Evolutionary conservation across 192 early-diverging fungal species (phyloP), one percentile per base, ranked within the genome.

Genomic region (Coemansia sp.): DNA sequence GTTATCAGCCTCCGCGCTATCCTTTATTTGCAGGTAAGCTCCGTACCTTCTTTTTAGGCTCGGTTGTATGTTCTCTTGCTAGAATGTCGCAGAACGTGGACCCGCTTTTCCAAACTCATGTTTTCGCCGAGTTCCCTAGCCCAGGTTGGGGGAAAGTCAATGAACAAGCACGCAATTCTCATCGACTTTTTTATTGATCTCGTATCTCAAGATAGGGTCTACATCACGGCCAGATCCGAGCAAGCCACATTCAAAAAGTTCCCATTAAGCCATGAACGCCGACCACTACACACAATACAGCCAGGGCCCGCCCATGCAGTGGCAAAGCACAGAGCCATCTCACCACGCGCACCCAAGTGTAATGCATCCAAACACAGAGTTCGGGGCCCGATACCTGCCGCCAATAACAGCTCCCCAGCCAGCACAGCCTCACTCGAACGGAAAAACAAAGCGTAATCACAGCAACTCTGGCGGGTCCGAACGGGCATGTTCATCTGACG

Each of bases 401-500:
- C 50, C 49, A 13, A 23, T 3, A 19, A 19, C 8, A n/a, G 48
- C 50, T 29, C 43, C 39, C 10, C 43, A 7, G 38, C 50, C 14
- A 8, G 18, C 47, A 41, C 50, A 35, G 50, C 23, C 35, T 11
- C 57, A 47, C 8, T 16, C 16, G 53, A 38, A 8, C 57, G 29
- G 38, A 14, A 48, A 45, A 61, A 5, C 47, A 35, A 61, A 69
- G 45, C 52, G 54, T 11, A 38, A 57, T 1, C 59, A n/a, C 0
- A 29, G 38, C 20, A 39, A 50, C 3, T 50, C 64, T 13, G 64
- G 35, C 3, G 65, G 61, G 4, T 51, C 54, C 3, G 61, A 62
- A 22, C 52, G 54, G 10, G 61, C 61, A 51, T 62, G 61, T 38
- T 62, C 61, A 4, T 62, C 61, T 0, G 61, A 62, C 38, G 59